Conservation (phyloP, 441 rosid species). For the Hypseocharis bilobata region DNA sequence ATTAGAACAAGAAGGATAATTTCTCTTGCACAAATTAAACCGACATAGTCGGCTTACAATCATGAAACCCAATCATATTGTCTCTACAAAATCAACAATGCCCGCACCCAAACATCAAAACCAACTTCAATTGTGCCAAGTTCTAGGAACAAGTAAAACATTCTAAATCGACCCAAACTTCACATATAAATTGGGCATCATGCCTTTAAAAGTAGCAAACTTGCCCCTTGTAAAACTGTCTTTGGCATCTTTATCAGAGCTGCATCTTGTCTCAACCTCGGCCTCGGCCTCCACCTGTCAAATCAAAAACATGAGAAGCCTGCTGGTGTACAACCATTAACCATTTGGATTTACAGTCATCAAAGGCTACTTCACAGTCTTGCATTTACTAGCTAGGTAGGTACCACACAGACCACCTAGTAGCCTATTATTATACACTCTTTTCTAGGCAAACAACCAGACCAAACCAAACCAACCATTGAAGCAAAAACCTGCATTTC, state of each 20-base stretch:
- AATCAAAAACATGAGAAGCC: not conserved
- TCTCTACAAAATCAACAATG: not conserved
- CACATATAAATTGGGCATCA: slow-evolving; percentile 22
- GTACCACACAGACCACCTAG: too few relatives aligned
- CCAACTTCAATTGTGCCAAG: slow-evolving; percentile 4
- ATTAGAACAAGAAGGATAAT: too few relatives aligned
- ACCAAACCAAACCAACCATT: too few relatives aligned
- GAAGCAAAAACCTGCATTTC: too few relatives aligned
- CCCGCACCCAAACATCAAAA: too few relatives aligned
- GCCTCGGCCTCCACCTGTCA: slow-evolving; percentile 49
- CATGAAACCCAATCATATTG: not conserved
- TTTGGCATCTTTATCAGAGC: not conserved
- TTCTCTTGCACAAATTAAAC: not conserved
- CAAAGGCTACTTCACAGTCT: too few relatives aligned
- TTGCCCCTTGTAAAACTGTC: slow-evolving; percentile 11
- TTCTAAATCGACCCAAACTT: slow-evolving; percentile 10
- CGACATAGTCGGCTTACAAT: not conserved
- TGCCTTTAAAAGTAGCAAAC: slow-evolving; percentile 39
- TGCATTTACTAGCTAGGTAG: too few relatives aligned
- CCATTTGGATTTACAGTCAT: too few relatives aligned
- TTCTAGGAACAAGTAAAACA: not conserved
- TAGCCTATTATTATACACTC: too few relatives aligned
- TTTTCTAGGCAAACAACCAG: too few relatives aligned
- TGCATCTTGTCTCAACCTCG: slow-evolving; percentile 29
- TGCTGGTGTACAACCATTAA: not conserved